Conservation (phyloP, 169 alveolate species). For the Plasmodium berghei region DNA sequence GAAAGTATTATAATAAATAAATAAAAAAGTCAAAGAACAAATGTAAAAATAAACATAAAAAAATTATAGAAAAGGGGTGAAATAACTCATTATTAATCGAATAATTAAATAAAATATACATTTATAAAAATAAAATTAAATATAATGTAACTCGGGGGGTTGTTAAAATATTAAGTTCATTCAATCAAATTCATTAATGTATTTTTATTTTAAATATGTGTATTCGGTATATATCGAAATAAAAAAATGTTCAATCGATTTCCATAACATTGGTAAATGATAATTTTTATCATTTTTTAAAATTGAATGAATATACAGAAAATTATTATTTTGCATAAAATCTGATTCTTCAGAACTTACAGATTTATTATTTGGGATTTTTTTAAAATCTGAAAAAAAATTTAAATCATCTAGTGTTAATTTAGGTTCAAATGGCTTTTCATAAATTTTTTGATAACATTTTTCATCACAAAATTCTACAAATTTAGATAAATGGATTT, state of each 20-base stretch:
- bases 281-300: neutral
- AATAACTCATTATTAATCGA: too few species aligned
- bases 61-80: too few species aligned
- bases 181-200: neutral
- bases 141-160: too few species aligned
- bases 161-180: neutral
- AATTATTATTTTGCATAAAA: slow-evolving; percentile 8
- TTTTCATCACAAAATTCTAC: too few species aligned
- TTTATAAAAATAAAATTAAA: too few species aligned
- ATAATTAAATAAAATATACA: too few species aligned
- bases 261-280: slow-evolving; percentile 41
- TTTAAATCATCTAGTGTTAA: slow-evolving; percentile 3
- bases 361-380: slow-evolving; percentile 1
- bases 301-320: neutral
- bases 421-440: too few species aligned
- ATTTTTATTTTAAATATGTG: slow-evolving; percentile 15
- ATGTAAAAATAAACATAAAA: too few species aligned
- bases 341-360: slow-evolving; percentile 23
- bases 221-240: slow-evolving; percentile 3
- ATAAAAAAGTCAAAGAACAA: too few species aligned
- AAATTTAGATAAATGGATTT: too few species aligned
- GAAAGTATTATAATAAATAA: too few species aligned
- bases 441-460: too few species aligned
- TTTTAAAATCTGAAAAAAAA: slow-evolving; percentile 34
- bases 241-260: slow-evolving; percentile 34